Evolutionary conservation across 805 yeast genomes (phyloP), one percentile per base, ranked within the genome.

Genomic region (Komagataella pseudopastoris): DNA sequence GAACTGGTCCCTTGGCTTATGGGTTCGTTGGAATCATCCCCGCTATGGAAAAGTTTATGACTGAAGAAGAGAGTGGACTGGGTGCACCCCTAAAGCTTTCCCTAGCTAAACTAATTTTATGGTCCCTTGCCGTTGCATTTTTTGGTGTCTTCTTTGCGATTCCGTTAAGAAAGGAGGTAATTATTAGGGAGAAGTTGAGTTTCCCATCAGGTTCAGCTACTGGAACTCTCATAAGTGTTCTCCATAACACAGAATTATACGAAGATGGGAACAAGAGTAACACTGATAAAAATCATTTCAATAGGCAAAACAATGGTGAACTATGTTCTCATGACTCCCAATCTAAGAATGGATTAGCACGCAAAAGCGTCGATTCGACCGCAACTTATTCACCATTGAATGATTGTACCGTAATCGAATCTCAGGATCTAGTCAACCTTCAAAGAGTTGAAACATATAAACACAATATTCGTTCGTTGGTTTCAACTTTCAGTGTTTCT

Each of bases 181-280:
- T 91, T 43, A 78, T 89, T n/a, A 80, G 78, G 58, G 96, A 89
- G 59, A 87, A 87, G 60, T 73, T 93, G 44, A 87, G 90, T 1
- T 91, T 91, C 61, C 99, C 99, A 0, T 86, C 96, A 45, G 99
- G 99, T 0, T 80, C 87, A 56, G 98, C 99, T 2, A 93, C 98
- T 0, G 98, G 96, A 0, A 88, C 96, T 2, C 71, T 91, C 57
- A 91, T 91, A 18, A 79, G 90, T 1, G 96, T 93, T 1, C 71
- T 91, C 39, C 96, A 87, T 65, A 83, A 85, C 24, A 79, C 88
- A 0, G 78, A 76, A 47, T 63, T 82, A 50, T 70, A 63, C 50
- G 61, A 67, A 17, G 78, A 71, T 10, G 51, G 44, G n/a, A 52
- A 48, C 10, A 30, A 36, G 47, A 50, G 47, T 54, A 30, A 8